Evolutionary conservation across 2,329 filamentous ascomycete species (phyloP), one percentile per base, ranked within the genome.

Genomic region (Cladosporium colombiae): DNA sequence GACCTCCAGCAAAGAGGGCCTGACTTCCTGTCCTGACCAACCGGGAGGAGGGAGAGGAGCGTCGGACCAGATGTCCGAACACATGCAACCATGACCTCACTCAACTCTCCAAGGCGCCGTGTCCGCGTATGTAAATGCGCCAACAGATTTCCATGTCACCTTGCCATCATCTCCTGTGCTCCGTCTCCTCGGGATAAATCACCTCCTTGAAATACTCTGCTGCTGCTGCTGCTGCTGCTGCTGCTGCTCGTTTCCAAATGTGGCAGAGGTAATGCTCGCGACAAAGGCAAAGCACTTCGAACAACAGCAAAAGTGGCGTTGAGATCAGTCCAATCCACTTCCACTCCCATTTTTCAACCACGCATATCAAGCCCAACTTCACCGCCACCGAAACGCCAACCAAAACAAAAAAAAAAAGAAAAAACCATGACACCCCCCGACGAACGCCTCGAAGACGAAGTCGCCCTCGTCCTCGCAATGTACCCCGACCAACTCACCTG

Each of bases 401-500:
- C 3, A 29, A 3, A 29, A 29, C 3, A 29, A 29, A 29, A 29
- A 5, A n/a, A 21, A 44, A n/a, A 44, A 6, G 21, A 25, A 18
- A 18, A 1, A n/a, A 35, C n/a, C 46, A 64, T 64, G 62, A 23
- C 62, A 5, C 21, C 53, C 27, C 23, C 37, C 6, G 62, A 49
- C 18, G 62, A 65, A 53, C 55, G 62, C 29, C 40, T 65, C 21
- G 44, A 56, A 27, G 40, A 68, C 18, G 80, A 82, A 68, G 65
- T 82, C 33, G 73, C 76, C 56, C 77, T 82, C 14, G 74, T 82
- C n/a, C 66, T 77, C 49, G 76, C 79, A 18, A 82, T 82, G 75
- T 82, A 81, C 65, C 80, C 80, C 4, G 74, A 76, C 6, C 78
- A 81, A 69, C 68, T 79, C 31, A 69, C 68, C 25, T 80, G 74